Evolutionary conservation across 2,329 filamentous ascomycete genomes (phyloP), one percentile per base, ranked within the genome.

Genomic region (Fusarium devonianum): DNA sequence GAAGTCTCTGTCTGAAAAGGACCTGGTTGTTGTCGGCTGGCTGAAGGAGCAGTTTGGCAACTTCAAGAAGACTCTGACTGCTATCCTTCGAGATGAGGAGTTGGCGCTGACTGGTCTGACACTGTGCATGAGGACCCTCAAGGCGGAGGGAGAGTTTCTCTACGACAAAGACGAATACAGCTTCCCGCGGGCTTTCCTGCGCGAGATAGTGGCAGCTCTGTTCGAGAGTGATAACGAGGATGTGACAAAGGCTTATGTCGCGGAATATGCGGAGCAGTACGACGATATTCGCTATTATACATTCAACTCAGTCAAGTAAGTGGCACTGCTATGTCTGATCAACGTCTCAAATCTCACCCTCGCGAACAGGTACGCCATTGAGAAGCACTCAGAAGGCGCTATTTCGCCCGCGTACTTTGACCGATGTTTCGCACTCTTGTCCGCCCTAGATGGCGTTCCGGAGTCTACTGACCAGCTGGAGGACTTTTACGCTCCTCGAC

Each of bases 251-350:
- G 86, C 90, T 45, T 97, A 93, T 58, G 78, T 88, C 18, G 82
- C 89, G 49, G 90, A 90, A 59, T 97, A 86, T 68, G 78, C 92
- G 38, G 86, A 89, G 68, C 80, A 87, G 69, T 92, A 87, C 67
- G 89, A 94, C 65, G 94, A 97, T 70, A 79, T 97, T 52, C 82
- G 90, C 57, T 96, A 87, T 70, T 91, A 89, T 70, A 90, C 91
- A 1, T 89, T 96, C 67, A 80, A 86, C 63, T 82, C 83, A 11
- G 76, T 96, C 61, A 83, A 83, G 87, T 90, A 81, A 63, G 85
- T 77, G 12, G 4, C 13, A 67, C 76, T 22, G 67, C 69, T 2
- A 54, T 4, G n/a, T n/a, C 5, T n/a, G 7, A 4, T 16, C 7
- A 5, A 4, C 11, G 5, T 7, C 21, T n/a, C 17, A 11, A 25